A percentile compares a stretch with the other conserved stretches of the same genome.
Conservation (phyloP, 495 filamentous ascomycete genomes). For the Neurospora pannonica region DNA sequence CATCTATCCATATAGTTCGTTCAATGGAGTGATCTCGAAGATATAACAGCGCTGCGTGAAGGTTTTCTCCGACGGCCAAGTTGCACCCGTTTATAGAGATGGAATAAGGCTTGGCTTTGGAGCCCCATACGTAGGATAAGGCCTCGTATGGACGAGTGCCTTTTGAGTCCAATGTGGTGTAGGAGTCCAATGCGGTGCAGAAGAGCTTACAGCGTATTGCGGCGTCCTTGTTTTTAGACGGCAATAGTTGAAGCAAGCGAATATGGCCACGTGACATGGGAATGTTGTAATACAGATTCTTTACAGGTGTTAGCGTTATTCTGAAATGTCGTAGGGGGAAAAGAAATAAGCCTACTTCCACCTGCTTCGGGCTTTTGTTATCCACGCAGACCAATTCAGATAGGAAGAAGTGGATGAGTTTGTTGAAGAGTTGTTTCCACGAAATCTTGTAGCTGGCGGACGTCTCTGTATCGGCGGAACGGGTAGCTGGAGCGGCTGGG, state of each 20-base stretch:
- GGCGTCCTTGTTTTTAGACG: neutral
- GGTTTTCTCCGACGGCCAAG: conserved; percentile 9
- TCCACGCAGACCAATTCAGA: too few relatives aligned
- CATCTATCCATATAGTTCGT: conserved; percentile 21
- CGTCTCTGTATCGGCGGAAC: too few relatives aligned
- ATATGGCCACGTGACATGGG: neutral
- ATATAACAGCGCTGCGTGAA: conserved; percentile 10
- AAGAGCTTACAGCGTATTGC: neutral
- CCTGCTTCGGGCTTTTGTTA: too few relatives aligned
- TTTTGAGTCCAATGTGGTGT: neutral
- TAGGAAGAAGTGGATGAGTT: too few relatives aligned
- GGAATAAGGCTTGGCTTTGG: conserved; percentile 1
- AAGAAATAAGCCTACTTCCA: too few relatives aligned
- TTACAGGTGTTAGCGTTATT: too few relatives aligned
- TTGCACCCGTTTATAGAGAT: conserved; percentile 9
- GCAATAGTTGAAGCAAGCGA: neutral
- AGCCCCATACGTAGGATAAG: conserved; percentile 12
- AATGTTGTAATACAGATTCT: neutral
- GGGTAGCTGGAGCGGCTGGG: too few relatives aligned
- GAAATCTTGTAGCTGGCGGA: too few relatives aligned
- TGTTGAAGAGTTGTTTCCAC: too few relatives aligned
- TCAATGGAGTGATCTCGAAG: conserved; percentile 9
- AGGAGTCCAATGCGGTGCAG: too few relatives aligned
- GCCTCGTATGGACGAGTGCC: neutral
- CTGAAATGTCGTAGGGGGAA: too few relatives aligned